Conservation (phyloP, 2,329 filamentous ascomycete genomes). For the Sporothrix variecibatus region DNA sequence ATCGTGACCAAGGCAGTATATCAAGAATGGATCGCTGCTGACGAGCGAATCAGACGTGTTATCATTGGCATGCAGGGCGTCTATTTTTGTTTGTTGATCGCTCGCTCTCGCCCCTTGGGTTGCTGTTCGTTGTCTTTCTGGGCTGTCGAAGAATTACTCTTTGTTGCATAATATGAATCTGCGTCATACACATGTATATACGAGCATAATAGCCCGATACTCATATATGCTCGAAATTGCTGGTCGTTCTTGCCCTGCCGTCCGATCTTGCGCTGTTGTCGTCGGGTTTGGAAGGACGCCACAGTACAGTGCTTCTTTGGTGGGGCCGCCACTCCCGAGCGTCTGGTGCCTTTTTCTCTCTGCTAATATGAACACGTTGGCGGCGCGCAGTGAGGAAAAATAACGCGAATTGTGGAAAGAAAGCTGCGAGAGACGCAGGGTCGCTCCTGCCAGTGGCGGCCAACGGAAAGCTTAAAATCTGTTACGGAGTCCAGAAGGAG, state of each 20-base stretch:
- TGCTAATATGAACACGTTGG: constrained; percentile 6
- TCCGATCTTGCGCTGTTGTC: background rate
- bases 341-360: background rate
- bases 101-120: background rate
- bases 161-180: background rate
- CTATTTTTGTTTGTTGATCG: constrained; percentile 18
- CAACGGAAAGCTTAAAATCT: constrained; percentile 5
- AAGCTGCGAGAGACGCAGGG: background rate
- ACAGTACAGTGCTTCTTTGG: constrained; percentile 10
- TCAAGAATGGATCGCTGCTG: background rate
- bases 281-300: background rate
- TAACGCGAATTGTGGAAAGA: constrained; percentile 7
- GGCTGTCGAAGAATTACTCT: background rate
- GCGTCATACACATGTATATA: background rate
- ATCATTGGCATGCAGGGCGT: background rate
- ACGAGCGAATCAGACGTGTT: background rate
- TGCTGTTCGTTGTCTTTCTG: background rate
- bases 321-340: constrained; percentile 17
- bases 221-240: background rate
- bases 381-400: background rate
- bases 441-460: constrained; percentile 3
- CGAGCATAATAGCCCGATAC: background rate
- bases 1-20: background rate
- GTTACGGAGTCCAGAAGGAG: background rate
- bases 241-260: background rate